These are phyloP conservation scores for Gossypium gossypioides DNA, from an alignment of 441 rosid genomes.

Conservation along the genomic window DNA sequence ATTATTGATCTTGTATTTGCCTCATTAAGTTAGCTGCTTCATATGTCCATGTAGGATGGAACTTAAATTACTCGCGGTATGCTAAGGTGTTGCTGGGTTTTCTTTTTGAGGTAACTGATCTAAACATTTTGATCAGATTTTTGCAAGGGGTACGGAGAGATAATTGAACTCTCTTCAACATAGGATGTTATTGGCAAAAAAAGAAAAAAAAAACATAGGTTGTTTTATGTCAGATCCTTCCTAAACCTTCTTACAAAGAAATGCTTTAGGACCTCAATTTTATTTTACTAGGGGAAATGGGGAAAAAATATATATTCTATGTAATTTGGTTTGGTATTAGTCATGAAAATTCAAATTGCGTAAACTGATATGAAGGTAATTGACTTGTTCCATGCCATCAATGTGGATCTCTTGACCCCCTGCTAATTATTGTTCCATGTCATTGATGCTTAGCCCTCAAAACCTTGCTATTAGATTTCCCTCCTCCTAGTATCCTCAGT, in stretches of 20 bases:
- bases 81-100: slow-evolving; percentile 24
- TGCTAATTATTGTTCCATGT: background rate
- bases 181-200: background rate
- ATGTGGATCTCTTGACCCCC: background rate
- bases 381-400: background rate
- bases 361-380: background rate
- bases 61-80: slow-evolving; percentile 22
- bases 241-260: background rate
- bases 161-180: background rate
- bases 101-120: slow-evolving; percentile 28
- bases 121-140: slow-evolving; percentile 19
- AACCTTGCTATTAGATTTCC: background rate
- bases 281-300: background rate
- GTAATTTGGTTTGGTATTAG: background rate
- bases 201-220: background rate
- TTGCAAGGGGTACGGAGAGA: slow-evolving; percentile 13
- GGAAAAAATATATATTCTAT: background rate
- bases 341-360: background rate
- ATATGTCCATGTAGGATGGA: slow-evolving; percentile 22
- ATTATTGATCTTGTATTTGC: background rate
- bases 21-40: slow-evolving; percentile 20
- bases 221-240: background rate
- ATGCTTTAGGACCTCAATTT: background rate
- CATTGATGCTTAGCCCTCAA: background rate
- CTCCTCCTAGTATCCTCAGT: background rate